These are phyloP conservation scores for Alternaria ethzedia DNA, from an alignment of 2,329 filamentous ascomycete species.

Conservation along the genomic window DNA sequence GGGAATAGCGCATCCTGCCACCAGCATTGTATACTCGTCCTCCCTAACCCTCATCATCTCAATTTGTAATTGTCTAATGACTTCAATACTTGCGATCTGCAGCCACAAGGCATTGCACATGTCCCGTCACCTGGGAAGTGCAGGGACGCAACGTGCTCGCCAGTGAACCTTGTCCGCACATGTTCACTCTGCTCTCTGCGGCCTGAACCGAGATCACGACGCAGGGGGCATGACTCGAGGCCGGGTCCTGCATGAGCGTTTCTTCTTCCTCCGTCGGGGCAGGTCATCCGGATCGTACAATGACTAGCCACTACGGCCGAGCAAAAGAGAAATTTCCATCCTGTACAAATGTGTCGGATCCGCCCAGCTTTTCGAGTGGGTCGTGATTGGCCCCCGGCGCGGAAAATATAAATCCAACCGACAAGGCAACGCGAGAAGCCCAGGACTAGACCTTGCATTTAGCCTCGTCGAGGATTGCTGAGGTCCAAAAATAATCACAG, in stretches of 20 bases:
- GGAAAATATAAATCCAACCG: constrained; percentile 35
- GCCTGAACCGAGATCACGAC: constrained; percentile 27
- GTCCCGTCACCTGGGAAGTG: neutral
- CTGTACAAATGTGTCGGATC: neutral
- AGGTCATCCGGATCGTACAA: constrained; percentile 7
- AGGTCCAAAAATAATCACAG: constrained; percentile 39
- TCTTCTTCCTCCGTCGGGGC: constrained; percentile 21
- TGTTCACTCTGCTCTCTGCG: constrained; percentile 19
- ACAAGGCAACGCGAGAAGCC: constrained; percentile 24
- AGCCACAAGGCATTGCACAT: constrained; percentile 5
- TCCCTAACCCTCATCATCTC: constrained; percentile 10
- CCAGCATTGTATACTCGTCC: constrained; percentile 14
- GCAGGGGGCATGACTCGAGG: constrained; percentile 26
- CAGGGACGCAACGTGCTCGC: neutral
- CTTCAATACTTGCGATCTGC: constrained; percentile 8
- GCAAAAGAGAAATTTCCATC: constrained; percentile 2
- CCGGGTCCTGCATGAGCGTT: constrained; percentile 32
- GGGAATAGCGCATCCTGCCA: constrained; percentile 26
- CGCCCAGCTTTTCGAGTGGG: constrained; percentile 5
- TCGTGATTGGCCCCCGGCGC: constrained; percentile 23
- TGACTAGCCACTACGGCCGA: constrained; percentile 12
- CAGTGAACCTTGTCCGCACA: constrained; percentile 2
- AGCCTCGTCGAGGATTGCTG: constrained; percentile 29
- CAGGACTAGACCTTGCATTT: constrained; percentile 32
- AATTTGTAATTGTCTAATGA: constrained; percentile 18